Evolutionary conservation across 371 early-diverging fungal genomes (phyloP).

Genomic region (Apophysomyces sp.): DNA sequence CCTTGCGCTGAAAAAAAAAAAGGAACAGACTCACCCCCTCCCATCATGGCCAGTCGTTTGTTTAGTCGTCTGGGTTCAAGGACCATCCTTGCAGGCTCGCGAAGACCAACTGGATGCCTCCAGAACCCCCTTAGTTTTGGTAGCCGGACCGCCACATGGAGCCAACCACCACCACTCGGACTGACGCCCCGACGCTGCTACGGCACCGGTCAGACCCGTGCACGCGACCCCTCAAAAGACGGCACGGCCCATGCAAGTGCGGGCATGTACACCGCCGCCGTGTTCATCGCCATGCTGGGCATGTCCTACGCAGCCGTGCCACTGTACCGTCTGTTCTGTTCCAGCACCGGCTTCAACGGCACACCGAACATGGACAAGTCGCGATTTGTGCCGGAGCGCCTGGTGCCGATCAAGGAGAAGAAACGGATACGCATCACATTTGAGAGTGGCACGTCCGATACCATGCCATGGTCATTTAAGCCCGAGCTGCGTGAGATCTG

Average conservation of each 20-base stretch:
- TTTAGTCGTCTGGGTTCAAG: not conserved
- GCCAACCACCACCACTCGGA: not conserved
- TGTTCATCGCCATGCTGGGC: constrained; percentile 85
- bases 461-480: constrained; percentile 88
- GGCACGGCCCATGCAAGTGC: constrained; percentile 36
- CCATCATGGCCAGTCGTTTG: constrained; percentile 1
- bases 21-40: too few relatives aligned
- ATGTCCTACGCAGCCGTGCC: constrained; percentile 96
- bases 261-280: constrained; percentile 77
- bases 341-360: constrained; percentile 91
- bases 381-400: constrained; percentile 58
- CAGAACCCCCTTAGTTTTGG: not conserved
- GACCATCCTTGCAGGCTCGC: not conserved
- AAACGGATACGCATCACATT: constrained; percentile 84
- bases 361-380: constrained; percentile 67
- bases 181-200: not conserved
- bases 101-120: not conserved
- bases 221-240: not conserved
- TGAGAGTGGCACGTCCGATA: constrained; percentile 76
- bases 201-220: not conserved
- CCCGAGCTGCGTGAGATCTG: constrained; percentile 85
- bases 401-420: constrained; percentile 55
- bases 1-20: not conserved
- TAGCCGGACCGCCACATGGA: not conserved
- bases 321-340: constrained; percentile 93